Base-by-base conservation (phyloP, 257 asterid genomes). In the Ocimum tenuiflorum region DNA sequence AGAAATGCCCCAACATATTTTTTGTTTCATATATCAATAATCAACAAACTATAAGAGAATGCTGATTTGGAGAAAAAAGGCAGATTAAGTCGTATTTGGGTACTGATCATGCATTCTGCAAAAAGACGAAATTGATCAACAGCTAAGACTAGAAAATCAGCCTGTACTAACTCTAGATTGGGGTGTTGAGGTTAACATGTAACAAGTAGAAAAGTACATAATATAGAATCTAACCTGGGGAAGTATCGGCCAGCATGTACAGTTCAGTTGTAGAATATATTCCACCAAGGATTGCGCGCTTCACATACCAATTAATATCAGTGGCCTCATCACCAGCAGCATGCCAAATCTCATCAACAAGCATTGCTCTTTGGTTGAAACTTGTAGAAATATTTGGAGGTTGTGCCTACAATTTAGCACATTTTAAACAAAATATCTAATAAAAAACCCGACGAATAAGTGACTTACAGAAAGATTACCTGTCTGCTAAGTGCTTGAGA, bases 401-500 rank as follows among this genome's bases (percentile, higher is more conserved):
- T 67, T 79, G 97, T 6, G 94, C 95, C 98, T 92, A 77, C 65
- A 75, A 22, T 46, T 56, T 7, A 55, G 45, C 6, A 53, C 14
- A 41, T 22, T 23, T 56, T n/a, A 48, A 7, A 39, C 9, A 55
- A 38, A 51, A 9, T 24, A 22, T 19, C 31, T 50, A 7, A 47
- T 41, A 12, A 41, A 14, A 67, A 51, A 15, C 35, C 50, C 24
- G 62, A 70, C 10, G 7, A 57, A 45, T 45, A 52, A 43, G 63
- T 27, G 49, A 33, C n/a, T 15, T 19, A 29, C 36, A 38, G 13
- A 52, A 54, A 54, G 36, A 27, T 27, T 36, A 91, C 98, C 88
- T 91, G 98, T 75, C 89, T 80, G 85, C 97, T 89, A 68, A 92
- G 99, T 70, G 97, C 97, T 77, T 83, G 96, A 62, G 91, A 86